Evolutionary conservation across 148 eudicot genomes (phyloP).

Genomic region (Arctostaphylos glauca): DNA sequence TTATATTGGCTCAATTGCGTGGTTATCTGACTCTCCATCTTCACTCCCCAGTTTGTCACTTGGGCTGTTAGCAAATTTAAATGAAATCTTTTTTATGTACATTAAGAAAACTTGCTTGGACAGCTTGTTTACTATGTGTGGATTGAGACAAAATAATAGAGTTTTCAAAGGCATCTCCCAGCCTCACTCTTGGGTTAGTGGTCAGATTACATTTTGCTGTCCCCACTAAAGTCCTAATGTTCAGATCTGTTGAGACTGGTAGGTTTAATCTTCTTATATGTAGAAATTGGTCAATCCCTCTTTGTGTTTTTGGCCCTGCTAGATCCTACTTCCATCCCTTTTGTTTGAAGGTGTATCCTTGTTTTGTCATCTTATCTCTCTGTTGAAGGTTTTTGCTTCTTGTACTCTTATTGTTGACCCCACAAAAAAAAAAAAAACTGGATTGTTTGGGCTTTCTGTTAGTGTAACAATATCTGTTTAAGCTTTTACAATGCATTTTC

Average conservation of each 20-base stretch:
- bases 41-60: neutral
- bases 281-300: neutral
- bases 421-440: constrained; percentile 1
- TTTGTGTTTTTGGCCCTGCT: neutral
- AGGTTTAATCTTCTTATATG: neutral
- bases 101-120: neutral
- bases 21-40: neutral
- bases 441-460: neutral
- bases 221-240: neutral
- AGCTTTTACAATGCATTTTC: neutral
- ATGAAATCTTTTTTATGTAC: neutral
- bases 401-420: neutral
- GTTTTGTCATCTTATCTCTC: neutral
- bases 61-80: neutral
- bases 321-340: neutral
- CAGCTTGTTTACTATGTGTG: neutral
- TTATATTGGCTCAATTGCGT: too few species aligned
- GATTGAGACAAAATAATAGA: neutral
- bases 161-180: neutral
- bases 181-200: neutral
- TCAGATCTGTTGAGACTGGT: neutral
- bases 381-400: neutral
- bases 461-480: neutral
- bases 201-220: neutral
- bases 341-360: neutral